phyloP scores from a whole-genome alignment of 805 yeast species.

The Schwanniomyces sp. region DNA sequence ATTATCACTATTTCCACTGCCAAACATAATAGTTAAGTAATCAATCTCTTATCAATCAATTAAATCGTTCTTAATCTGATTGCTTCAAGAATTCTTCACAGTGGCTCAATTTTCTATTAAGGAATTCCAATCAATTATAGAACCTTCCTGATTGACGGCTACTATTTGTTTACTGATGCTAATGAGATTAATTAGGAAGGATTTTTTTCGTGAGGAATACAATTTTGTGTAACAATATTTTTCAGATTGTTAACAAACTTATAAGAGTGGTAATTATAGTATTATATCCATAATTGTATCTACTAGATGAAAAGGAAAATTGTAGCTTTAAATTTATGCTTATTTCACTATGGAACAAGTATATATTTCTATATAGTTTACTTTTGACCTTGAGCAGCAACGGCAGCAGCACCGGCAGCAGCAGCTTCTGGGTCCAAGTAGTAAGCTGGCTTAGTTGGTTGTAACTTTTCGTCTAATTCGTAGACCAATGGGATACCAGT shows the following conservation, averaged over 20 bases:
- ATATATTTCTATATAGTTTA: slow-evolving; percentile 10
- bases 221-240: not conserved
- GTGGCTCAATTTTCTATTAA: not conserved
- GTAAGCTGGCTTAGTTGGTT: slow-evolving; percentile 90
- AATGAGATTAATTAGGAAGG: not conserved
- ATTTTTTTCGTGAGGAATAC: not conserved
- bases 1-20: slow-evolving; percentile 2
- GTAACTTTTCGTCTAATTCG: slow-evolving; percentile 84
- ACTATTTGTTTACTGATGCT: not conserved
- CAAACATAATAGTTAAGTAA: slow-evolving; percentile 3
- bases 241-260: no score
- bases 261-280: no score
- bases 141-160: not conserved
- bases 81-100: not conserved
- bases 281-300: no score
- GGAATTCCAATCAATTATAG: not conserved
- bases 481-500: slow-evolving; percentile 98
- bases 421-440: slow-evolving; percentile 99
- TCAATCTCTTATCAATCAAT: not conserved
- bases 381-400: slow-evolving; percentile 86
- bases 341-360: not conserved
- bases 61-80: not conserved
- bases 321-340: no score
- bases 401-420: slow-evolving; percentile 99
- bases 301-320: no score